Evolutionary conservation across 2,329 filamentous ascomycete genomes (phyloP), one percentile per base, ranked within the genome.

Genomic region (Scedosporium aurantiacum): DNA sequence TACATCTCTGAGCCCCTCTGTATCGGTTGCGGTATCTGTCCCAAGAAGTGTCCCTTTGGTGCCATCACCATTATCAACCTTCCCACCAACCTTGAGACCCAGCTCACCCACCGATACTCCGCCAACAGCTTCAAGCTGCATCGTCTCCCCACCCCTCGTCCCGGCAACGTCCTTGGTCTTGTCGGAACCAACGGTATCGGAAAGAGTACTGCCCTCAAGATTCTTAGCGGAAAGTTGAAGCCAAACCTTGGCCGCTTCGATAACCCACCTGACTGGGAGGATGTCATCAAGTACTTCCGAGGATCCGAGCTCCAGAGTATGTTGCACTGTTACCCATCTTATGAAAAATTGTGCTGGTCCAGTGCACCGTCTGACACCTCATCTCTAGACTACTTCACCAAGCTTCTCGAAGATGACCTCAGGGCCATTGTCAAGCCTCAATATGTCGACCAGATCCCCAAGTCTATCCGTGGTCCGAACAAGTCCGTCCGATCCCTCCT

Each of bases 11-110:
- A 99, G 76, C 86, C 85, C 66, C 85, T 97, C 65, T 97, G 93
- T 75, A 97, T 97, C 70, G 94, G 94, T 76, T 99, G 95, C 73
- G 95, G 94, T 87, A 99, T 99, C 79, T 99, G 95, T 76, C 91
- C 93, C 54, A 99, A 99, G 82, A 97, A 97, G 77, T 99, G 94
- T 76, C 94, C 94, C 16, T 99, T 99, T 77, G 89, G 92, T 72
- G 94, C 94, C 70, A 99, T 99, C 78, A 95, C 93, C 75, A 99
- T 99, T 76, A 99, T 99, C 91, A 99, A 99, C 81, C 80, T 99
- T 82, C 94, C 95, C 68, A 99, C 94, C 74, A 99, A 99, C 78
- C 88, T 99, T 76, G 94, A 99, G 77, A 95, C 89, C 67, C 90
- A 97, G 75, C 91, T 99, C 71, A 97, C 94, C 68, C 95, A 99